phyloP scores from a whole-genome alignment of 495 filamentous ascomycete genomes.

The Pyronema omphalodes region DNA sequence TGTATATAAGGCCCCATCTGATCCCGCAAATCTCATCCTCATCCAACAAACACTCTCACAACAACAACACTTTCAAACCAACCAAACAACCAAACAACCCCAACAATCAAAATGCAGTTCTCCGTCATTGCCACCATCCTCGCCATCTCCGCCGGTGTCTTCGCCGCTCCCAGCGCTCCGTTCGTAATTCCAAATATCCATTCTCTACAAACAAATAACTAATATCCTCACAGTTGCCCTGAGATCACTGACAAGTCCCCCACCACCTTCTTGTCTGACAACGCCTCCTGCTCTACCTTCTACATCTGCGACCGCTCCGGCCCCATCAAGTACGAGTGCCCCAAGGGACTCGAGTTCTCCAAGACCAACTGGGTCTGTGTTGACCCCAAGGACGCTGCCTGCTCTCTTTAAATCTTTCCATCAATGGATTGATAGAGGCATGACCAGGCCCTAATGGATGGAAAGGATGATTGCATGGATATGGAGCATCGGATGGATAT shows the following conservation, averaged over 20 bases:
- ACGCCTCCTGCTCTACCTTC: not conserved
- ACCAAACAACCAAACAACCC: not conserved
- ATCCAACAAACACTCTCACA: not conserved
- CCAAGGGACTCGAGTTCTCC: not conserved
- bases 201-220: not conserved
- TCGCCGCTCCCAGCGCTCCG: not conserved
- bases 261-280: slow-evolving; percentile 1
- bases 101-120: slow-evolving; percentile 2
- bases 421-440: slow-evolving; percentile 28
- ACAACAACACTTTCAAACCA: not conserved
- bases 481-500: not conserved
- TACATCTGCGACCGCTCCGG: slow-evolving; percentile 3
- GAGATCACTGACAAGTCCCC: not conserved
- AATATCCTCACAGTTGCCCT: not conserved
- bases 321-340: slow-evolving; percentile 2
- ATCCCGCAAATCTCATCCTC: not conserved
- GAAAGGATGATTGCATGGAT: slow-evolving; percentile 55
- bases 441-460: slow-evolving; percentile 22
- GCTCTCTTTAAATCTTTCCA: not conserved
- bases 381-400: not conserved
- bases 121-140: not conserved
- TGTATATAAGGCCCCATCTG: no score
- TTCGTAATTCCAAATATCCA: no score
- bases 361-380: not conserved
- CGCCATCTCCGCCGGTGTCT: not conserved